A percentile compares a stretch with the other conserved stretches of the same genome.
phyloP scores from a whole-genome alignment of 352 stramenopile genomes.

The Phytophthora sp. region DNA sequence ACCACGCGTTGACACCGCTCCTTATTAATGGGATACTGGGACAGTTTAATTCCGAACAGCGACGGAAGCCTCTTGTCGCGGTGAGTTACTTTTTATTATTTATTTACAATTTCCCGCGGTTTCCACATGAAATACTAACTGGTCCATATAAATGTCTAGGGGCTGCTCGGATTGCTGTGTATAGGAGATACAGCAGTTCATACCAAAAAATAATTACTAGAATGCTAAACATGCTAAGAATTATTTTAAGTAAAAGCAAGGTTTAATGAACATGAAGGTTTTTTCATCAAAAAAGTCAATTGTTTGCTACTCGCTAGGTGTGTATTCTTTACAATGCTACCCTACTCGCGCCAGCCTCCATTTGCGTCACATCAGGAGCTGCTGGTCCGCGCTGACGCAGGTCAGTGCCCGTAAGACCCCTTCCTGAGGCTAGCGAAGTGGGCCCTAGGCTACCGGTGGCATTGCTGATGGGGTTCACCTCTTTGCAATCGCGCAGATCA shows the following conservation, averaged over 20 bases:
- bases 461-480: constrained; percentile 7
- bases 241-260: neutral
- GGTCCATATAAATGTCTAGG: constrained; percentile 15
- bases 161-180: constrained; percentile 46
- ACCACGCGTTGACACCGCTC: constrained; percentile 69
- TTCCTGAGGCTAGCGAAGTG: constrained; percentile 24
- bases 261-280: constrained; percentile 1
- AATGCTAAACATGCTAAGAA: too few species aligned
- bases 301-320: constrained; percentile 4
- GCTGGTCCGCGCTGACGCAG: constrained; percentile 35
- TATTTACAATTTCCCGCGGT: neutral
- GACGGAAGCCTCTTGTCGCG: constrained; percentile 49
- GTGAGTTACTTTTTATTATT: too few species aligned
- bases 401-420: constrained; percentile 16
- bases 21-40: constrained; percentile 54
- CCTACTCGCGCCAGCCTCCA: constrained; percentile 29
- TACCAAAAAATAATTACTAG: neutral
- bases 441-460: constrained; percentile 27
- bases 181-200: constrained; percentile 15
- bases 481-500: constrained; percentile 24
- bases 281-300: constrained; percentile 22
- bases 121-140: neutral
- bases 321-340: constrained; percentile 29
- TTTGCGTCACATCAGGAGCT: constrained; percentile 21
- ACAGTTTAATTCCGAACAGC: constrained; percentile 45